These are phyloP conservation scores for Solanum chilense DNA, from an alignment of 257 asterid species.

Conservation along the genomic window DNA sequence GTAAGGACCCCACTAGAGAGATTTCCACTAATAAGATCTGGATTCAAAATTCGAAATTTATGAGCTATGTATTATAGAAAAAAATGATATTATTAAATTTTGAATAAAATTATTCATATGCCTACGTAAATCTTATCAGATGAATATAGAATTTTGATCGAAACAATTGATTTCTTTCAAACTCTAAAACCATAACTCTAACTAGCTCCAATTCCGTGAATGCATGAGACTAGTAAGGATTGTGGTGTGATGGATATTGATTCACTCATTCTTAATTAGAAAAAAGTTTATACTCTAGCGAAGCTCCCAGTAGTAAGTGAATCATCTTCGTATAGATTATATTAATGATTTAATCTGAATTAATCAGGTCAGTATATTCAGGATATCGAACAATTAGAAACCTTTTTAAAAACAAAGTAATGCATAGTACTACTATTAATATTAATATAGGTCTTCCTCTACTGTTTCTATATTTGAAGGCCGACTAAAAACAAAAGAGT, in stretches of 20 bases:
- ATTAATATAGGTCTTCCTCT: neutral
- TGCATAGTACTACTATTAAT: neutral
- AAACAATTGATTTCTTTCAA: neutral
- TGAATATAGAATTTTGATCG: neutral
- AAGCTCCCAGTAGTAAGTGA: neutral
- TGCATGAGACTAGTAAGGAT: neutral
- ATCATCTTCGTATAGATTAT: neutral
- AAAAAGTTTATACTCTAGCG: neutral
- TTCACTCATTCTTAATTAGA: neutral
- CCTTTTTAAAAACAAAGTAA: neutral
- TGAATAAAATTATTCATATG: neutral
- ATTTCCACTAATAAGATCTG: neutral
- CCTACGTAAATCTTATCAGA: neutral
- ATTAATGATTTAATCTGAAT: neutral
- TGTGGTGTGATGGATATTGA: neutral
- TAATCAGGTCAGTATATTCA: neutral
- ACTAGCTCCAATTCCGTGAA: neutral
- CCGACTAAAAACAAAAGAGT: constrained; percentile 31
- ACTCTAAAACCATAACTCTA: neutral
- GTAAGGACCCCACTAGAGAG: constrained; percentile 16
- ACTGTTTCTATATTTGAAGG: constrained; percentile 5
- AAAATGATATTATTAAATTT: neutral
- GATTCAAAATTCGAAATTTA: neutral
- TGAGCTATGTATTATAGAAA: neutral
- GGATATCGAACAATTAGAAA: neutral